Base-by-base conservation (phyloP, 345 rosid genomes). In the Toxicodendron radicans region DNA sequence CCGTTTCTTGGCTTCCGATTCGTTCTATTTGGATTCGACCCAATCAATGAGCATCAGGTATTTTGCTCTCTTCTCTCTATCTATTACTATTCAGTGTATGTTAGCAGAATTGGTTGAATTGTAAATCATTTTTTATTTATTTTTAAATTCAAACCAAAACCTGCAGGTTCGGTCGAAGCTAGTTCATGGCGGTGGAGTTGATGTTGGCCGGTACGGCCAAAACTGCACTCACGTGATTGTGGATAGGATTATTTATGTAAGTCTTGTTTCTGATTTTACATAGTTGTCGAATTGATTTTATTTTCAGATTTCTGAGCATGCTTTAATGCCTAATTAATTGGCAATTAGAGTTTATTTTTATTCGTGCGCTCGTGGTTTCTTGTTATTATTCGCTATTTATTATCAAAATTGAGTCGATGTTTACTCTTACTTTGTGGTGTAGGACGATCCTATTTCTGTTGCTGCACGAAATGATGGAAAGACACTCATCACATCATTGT, bases 371-470 rank as follows among this genome's bases (percentile, higher is more conserved):
- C 7, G 0, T 48, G 48, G 3, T n/a, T 7, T 24, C 5, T 38
- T 59, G 3, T 64, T 23, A 13, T 60, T 43, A 14, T 61, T 73
- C 20, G 21, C 16, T 10, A 13, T 38, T 38, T 38, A 38, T 7
- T 38, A 38, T 38, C n/a, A 35, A 62, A 54, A 49, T 48, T 38
- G 4, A 51, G n/a, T 64, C 7, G 66, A 20, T 3, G 17, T 5
- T 58, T 46, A 17, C 32, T 48, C 13, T 71, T 20, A 32, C 45
- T 12, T 27, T 30, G 51, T 3, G 79, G 3, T 61, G 58, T 82
- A 95, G 98, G 97, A 93, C 73, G 97, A 93, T 86, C 89, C 98
- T 16, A 41, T 79, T 18, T 93, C 97, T 79, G 87, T 79, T 53
- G 77, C 89, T 66, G 97, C 98, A 72, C 87, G 95, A 75, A 80